A percentile compares a stretch with the other conserved stretches of the same genome.
phyloP scores from a whole-genome alignment of 2,329 filamentous ascomycete genomes.

The Sarocladium strictum region DNA sequence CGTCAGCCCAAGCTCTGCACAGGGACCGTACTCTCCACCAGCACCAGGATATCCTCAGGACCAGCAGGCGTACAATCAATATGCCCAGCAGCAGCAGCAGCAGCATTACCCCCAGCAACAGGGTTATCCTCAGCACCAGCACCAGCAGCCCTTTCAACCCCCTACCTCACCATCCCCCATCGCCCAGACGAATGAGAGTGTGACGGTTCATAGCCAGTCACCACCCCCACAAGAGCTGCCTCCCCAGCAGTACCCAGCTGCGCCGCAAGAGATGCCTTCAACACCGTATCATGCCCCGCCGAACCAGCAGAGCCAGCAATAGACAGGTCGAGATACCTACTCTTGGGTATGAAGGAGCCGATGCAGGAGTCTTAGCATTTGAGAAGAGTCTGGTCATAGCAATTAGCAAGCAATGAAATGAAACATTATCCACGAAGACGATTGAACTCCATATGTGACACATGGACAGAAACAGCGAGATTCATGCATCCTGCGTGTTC shows the following conservation, averaged over 20 bases:
- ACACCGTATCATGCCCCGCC: constrained; percentile 8
- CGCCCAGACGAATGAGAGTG: not conserved
- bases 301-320: not conserved
- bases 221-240: constrained; percentile 5
- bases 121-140: constrained; percentile 15
- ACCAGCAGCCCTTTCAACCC: constrained; percentile 13
- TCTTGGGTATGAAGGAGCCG: too few relatives aligned
- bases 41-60: constrained; percentile 2
- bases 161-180: constrained; percentile 11
- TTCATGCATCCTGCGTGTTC: too few relatives aligned
- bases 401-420: too few relatives aligned
- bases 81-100: constrained; percentile 15
- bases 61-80: constrained; percentile 17
- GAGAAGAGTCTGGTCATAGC: too few relatives aligned
- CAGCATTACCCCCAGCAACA: constrained; percentile 17
- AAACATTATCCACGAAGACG: too few relatives aligned
- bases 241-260: constrained; percentile 9
- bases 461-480: too few relatives aligned
- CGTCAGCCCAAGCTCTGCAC: constrained; percentile 10
- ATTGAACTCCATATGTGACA: too few relatives aligned
- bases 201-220: constrained; percentile 2
- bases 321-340: not conserved
- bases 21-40: not conserved
- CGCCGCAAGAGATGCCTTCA: constrained; percentile 1
- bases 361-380: too few relatives aligned